A percentile compares a stretch with the other conserved stretches of the same genome.
Conservation (phyloP, 1,139 yeast genomes). For the Hyphopichia buzzinii region DNA sequence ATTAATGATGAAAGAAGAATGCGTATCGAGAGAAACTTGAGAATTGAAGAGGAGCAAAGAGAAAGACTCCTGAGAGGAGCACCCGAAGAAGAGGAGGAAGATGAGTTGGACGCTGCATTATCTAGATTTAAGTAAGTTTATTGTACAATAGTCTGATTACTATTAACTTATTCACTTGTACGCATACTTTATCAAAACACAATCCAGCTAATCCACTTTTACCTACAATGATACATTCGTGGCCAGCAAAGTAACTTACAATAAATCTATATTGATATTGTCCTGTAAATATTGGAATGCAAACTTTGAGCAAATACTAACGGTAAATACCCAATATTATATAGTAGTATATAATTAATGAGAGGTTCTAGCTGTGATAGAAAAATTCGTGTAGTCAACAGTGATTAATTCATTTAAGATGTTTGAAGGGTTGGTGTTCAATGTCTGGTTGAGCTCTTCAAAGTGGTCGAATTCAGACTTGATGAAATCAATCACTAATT, state of each 20-base stretch:
- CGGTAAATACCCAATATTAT: no score
- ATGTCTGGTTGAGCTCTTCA: constrained; percentile 22
- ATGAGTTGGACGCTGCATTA: constrained; percentile 54
- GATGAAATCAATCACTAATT: constrained; percentile 46
- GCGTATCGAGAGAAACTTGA: constrained; percentile 75
- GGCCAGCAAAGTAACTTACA: no score
- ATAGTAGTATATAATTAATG: no score
- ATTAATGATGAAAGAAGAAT: constrained; percentile 85
- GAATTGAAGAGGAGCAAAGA: constrained; percentile 72
- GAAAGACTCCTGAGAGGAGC: constrained; percentile 47
- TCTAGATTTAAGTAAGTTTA: constrained; percentile 47
- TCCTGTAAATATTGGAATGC: no score
- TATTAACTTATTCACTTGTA: constrained; percentile 6
- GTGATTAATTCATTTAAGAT: constrained; percentile 42
- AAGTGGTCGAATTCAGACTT: constrained; percentile 33
- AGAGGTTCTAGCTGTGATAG: constrained; percentile 12
- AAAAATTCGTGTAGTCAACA: constrained; percentile 45
- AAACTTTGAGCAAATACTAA: no score
- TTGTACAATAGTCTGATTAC: constrained; percentile 1
- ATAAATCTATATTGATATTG: no score
- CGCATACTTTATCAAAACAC: constrained; percentile 4
- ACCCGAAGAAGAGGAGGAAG: constrained; percentile 53
- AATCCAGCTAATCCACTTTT: no score
- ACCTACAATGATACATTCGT: no score
- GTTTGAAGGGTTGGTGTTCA: constrained; percentile 15